Conservation (phyloP, 257 asterid genomes). For the Penstemon eatonii region DNA sequence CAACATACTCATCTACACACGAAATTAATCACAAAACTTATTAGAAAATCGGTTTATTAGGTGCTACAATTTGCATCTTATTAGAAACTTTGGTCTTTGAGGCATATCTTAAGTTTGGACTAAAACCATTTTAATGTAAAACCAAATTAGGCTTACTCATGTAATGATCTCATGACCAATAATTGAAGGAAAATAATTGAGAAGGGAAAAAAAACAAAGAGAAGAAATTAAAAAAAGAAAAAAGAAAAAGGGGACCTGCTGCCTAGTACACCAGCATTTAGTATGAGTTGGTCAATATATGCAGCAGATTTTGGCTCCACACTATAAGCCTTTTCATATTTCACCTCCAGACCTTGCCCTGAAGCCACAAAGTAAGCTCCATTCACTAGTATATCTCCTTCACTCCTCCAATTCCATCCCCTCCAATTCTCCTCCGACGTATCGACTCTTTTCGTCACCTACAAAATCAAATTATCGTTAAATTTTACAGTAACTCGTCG, state of each 20-base stretch:
- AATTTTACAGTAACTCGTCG: neutral
- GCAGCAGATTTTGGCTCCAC: conserved; percentile 63
- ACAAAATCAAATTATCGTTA: neutral
- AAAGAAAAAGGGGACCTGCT: conserved; percentile 35
- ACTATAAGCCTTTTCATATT: conserved; percentile 62
- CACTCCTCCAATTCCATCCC: conserved; percentile 68
- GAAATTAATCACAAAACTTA: neutral
- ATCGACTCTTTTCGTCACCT: conserved; percentile 60
- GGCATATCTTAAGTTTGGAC: too few relatives aligned
- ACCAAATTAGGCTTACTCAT: neutral
- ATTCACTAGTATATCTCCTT: conserved; percentile 58
- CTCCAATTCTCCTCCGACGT: conserved; percentile 45
- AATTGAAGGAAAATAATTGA: neutral
- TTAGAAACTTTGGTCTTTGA: too few relatives aligned
- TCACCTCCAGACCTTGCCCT: conserved; percentile 52
- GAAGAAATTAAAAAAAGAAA: conserved; percentile 7
- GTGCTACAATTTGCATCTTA: too few relatives aligned
- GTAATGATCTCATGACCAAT: neutral
- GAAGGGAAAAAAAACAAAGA: neutral
- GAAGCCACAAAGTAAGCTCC: conserved; percentile 68
- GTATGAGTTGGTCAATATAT: conserved; percentile 47
- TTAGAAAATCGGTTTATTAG: too few relatives aligned
- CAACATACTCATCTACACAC: too few relatives aligned
- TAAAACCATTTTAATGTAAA: neutral
- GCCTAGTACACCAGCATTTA: conserved; percentile 55